Conservation (phyloP, 2,329 filamentous ascomycete species). For the Fusarium palustre region DNA sequence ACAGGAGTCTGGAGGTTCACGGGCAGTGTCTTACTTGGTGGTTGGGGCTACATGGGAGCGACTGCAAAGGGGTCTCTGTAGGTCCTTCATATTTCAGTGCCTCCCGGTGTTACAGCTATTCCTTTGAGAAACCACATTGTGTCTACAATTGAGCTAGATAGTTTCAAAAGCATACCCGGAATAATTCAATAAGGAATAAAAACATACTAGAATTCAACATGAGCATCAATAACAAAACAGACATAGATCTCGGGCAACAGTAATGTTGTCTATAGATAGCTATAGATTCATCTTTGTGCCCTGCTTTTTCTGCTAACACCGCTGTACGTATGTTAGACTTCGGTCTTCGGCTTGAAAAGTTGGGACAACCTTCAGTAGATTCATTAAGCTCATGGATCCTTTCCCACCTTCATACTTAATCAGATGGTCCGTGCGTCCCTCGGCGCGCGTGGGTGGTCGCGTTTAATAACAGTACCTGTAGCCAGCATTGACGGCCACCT, state of each 20-base stretch:
- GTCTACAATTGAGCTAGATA: neutral
- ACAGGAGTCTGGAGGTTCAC: conserved; percentile 30
- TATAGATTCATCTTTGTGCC: neutral
- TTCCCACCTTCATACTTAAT: neutral
- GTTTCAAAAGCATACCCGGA: neutral
- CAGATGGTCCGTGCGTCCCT: conserved; percentile 31
- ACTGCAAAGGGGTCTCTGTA: conserved; percentile 29
- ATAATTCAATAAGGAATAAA: neutral
- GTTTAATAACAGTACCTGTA: no score
- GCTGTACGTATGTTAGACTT: no score
- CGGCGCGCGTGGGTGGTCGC: conserved; percentile 9
- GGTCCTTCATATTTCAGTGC: neutral
- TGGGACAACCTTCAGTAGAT: neutral
- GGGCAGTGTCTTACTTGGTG: conserved; percentile 19
- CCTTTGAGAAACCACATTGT: neutral
- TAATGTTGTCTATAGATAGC: neutral
- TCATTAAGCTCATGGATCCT: neutral
- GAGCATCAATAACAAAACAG: neutral
- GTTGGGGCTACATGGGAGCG: conserved; percentile 37
- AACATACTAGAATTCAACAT: neutral
- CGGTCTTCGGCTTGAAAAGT: no score
- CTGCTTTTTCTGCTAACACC: no score
- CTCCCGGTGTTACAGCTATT: neutral
- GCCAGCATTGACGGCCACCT: conserved; percentile 21
- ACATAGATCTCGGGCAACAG: neutral